Evolutionary conservation across 164 flowering plant species (phyloP).

Genomic region (Protea cynaroides): DNA sequence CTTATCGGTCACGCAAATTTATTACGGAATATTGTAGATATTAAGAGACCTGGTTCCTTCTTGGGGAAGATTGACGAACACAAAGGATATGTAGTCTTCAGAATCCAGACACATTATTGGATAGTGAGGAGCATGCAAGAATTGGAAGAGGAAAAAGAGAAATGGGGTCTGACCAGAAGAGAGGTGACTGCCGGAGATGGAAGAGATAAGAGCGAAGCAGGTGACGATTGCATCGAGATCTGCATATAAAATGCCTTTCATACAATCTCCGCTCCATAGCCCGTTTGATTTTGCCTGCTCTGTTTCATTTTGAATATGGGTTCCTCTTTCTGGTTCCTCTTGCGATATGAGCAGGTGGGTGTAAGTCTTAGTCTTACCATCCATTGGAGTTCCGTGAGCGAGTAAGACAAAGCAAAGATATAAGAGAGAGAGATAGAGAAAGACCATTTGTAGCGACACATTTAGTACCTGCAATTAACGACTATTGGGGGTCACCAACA

Average conservation of each 20-base stretch:
- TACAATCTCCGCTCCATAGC: conserved; percentile 37
- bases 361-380: not conserved
- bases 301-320: no score
- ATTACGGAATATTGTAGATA: no score
- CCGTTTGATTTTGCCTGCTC: conserved; percentile 15
- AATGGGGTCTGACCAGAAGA: conserved; percentile 37
- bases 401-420: not conserved
- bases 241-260: conserved; percentile 51
- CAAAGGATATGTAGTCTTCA: no score
- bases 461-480: no score
- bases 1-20: no score
- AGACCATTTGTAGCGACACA: no score
- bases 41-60: no score
- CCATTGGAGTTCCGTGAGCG: not conserved
- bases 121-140: no score
- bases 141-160: not conserved
- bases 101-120: no score
- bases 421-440: not conserved
- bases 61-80: no score
- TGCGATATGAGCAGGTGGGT: not conserved
- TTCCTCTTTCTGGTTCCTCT: not conserved
- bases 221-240: conserved; percentile 61
- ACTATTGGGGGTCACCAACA: no score
- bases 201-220: conserved; percentile 56
- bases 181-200: conserved; percentile 44